Conservation (phyloP, 306 rosid species). For the Glycine latifolia region DNA sequence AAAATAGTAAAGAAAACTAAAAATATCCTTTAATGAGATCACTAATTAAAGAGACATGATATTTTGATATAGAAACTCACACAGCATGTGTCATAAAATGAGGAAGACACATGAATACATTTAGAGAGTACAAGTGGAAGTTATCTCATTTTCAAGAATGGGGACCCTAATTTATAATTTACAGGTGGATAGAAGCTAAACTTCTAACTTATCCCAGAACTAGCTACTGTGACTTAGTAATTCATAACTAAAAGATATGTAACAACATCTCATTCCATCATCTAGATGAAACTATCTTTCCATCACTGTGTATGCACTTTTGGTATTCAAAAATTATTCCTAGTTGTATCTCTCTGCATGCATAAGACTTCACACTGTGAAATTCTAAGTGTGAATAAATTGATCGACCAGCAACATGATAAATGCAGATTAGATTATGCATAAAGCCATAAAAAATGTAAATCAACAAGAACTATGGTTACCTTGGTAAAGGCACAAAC, state of each 20-base stretch:
- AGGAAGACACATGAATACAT: not conserved
- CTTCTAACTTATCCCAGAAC: too few relatives aligned
- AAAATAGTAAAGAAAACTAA: not conserved
- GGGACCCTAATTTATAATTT: too few relatives aligned
- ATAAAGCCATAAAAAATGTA: not conserved
- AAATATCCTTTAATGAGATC: not conserved
- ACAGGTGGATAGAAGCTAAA: too few relatives aligned
- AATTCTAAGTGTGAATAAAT: constrained; percentile 33
- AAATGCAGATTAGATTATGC: not conserved
- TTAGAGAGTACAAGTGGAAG: too few relatives aligned
- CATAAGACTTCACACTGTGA: constrained; percentile 13
- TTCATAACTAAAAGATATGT: constrained; percentile 16
- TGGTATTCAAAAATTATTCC: constrained; percentile 25
- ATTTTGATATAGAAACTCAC: not conserved
- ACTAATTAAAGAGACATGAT: not conserved
- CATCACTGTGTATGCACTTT: constrained; percentile 4
- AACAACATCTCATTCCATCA: constrained; percentile 37
- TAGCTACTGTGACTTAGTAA: too few relatives aligned
- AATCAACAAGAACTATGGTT: not conserved
- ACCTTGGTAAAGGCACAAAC: constrained; percentile 21
- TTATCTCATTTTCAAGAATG: too few relatives aligned
- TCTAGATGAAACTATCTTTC: constrained; percentile 33
- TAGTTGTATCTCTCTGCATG: constrained; percentile 11
- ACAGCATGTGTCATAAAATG: not conserved
- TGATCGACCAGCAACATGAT: constrained; percentile 29